Percentiles rank a stretch among this genome's conserved stretches.
Evolutionary conservation across 768 basidiomycete genomes (phyloP).

Genomic region (Amanita exitialis): DNA sequence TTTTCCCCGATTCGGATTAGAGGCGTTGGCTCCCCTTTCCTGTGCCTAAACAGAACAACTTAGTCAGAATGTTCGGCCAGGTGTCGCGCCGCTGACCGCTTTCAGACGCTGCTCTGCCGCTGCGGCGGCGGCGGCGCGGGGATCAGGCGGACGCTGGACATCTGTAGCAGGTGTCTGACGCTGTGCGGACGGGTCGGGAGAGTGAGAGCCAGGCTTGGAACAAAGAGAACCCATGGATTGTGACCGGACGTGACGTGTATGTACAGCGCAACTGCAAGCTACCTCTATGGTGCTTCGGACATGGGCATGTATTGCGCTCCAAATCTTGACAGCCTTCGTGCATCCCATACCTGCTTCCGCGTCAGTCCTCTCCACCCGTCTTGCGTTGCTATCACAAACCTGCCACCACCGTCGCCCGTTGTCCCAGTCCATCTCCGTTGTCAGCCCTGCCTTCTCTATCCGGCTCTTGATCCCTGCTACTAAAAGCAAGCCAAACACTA

Average conservation of each 20-base stretch:
- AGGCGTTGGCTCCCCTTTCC: conserved; percentile 28
- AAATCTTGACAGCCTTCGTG: conserved; percentile 38
- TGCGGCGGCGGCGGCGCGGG: conserved; percentile 47
- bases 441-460: conserved; percentile 70
- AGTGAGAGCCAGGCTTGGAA: conserved; percentile 36
- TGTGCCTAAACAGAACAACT: conserved; percentile 26
- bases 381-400: conserved; percentile 25
- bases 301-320: conserved; percentile 16
- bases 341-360: conserved; percentile 37
- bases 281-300: conserved; percentile 10
- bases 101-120: conserved; percentile 53
- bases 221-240: conserved; percentile 46
- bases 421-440: conserved; percentile 53
- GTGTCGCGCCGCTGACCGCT: conserved; percentile 30
- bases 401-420: conserved; percentile 75
- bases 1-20: conserved; percentile 38
- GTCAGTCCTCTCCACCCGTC: background rate
- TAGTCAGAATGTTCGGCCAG: background rate
- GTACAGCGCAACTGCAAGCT: conserved; percentile 14
- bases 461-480: conserved; percentile 78
- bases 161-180: conserved; percentile 22
- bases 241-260: conserved; percentile 9
- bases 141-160: conserved; percentile 23
- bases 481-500: conserved; percentile 77
- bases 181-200: conserved; percentile 16